Conservation (phyloP, 2,329 filamentous ascomycete species). For the Trichoderma atrobrunneum region DNA sequence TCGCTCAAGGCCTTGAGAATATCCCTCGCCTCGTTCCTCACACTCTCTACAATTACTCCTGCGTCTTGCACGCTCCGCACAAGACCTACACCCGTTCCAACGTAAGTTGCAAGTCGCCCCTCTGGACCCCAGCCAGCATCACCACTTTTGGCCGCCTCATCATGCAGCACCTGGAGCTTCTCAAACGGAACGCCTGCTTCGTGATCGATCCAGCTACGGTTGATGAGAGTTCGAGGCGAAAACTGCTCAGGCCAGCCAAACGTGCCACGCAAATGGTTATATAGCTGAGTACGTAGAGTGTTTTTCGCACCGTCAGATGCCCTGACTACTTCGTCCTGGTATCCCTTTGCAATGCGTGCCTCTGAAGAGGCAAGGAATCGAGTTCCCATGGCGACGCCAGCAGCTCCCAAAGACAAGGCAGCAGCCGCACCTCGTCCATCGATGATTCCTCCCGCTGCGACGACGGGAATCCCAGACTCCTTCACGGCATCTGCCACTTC, state of each 20-base stretch:
- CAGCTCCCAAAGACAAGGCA: slow-evolving; percentile 49
- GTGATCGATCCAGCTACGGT: slow-evolving; percentile 38
- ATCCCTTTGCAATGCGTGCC: slow-evolving; percentile 39
- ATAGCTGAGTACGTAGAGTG: slow-evolving; percentile 43
- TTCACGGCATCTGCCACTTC: slow-evolving; percentile 45
- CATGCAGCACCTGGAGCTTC: slow-evolving; percentile 43
- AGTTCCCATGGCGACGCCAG: slow-evolving; percentile 60
- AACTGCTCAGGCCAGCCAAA: slow-evolving; percentile 43
- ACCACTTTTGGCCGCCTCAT: slow-evolving; percentile 38
- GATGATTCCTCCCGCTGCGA: slow-evolving; percentile 53
- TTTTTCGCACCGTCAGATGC: slow-evolving; percentile 38
- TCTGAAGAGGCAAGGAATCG: slow-evolving; percentile 54
- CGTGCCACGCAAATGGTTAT: slow-evolving; percentile 44
- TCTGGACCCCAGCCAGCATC: slow-evolving; percentile 47
- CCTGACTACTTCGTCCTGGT: slow-evolving; percentile 42
- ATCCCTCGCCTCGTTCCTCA: slow-evolving; percentile 29
- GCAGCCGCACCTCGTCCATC: slow-evolving; percentile 52
- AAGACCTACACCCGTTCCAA: slow-evolving; percentile 45
- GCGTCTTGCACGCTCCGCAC: slow-evolving; percentile 41
- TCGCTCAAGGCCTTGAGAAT: slow-evolving; percentile 18
- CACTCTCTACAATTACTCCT: slow-evolving; percentile 35
- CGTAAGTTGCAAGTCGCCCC: slow-evolving; percentile 50
- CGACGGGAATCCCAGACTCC: slow-evolving; percentile 38
- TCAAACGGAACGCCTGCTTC: slow-evolving; percentile 40
- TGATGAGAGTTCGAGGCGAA: slow-evolving; percentile 40